phyloP scores from a whole-genome alignment of 345 rosid genomes.

The Gossypium longicalyx region DNA sequence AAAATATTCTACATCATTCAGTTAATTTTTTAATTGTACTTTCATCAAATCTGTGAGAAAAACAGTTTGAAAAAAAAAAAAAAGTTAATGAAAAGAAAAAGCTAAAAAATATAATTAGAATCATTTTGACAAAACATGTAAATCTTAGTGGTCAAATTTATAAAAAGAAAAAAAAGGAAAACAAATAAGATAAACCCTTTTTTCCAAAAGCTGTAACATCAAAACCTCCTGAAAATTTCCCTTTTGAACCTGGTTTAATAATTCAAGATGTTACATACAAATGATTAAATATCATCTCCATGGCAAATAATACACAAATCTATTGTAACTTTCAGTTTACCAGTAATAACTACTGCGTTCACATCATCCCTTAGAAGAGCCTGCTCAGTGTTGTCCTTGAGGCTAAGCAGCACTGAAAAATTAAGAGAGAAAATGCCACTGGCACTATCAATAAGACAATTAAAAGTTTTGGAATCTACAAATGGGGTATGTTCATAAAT shows the following conservation, averaged over 20 bases:
- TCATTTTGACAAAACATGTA: no score
- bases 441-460: not conserved
- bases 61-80: no score
- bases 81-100: no score
- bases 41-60: no score
- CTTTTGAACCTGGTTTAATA: constrained; percentile 11
- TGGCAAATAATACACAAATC: not conserved
- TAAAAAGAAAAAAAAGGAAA: not conserved
- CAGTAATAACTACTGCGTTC: constrained; percentile 24
- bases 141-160: no score
- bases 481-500: not conserved
- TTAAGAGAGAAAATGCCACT: not conserved
- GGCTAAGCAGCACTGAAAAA: constrained; percentile 17
- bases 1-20: no score
- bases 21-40: no score
- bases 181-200: not conserved
- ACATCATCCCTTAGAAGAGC: constrained; percentile 23
- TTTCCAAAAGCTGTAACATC: constrained; percentile 22
- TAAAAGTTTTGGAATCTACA: not conserved
- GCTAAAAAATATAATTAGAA: no score
- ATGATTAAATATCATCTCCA: not conserved
- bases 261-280: not conserved
- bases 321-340: not conserved
- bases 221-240: constrained; percentile 21
- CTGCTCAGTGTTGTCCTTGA: constrained; percentile 16